Percentiles rank a stretch among this genome's conserved stretches.
These are phyloP conservation scores for Helichrysum umbraculigerum DNA, from an alignment of 129 eudicot genomes.

Conservation along the genomic window DNA sequence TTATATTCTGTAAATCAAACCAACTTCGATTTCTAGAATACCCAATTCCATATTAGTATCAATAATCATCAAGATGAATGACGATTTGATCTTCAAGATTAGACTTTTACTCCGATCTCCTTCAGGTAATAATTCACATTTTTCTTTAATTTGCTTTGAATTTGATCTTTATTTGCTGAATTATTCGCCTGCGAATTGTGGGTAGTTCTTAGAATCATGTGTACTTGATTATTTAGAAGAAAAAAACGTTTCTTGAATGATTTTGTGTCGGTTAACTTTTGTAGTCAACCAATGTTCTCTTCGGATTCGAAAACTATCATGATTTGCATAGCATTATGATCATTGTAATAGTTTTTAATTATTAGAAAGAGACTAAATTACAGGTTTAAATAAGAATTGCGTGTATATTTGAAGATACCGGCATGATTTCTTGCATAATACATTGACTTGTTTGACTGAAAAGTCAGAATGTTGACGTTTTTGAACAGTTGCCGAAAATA, in stretches of 20 bases:
- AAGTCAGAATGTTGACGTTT: slow-evolving; percentile 12
- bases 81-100: slow-evolving; percentile 25
- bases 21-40: slow-evolving; percentile 2
- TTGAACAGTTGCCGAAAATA: background rate
- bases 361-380: background rate
- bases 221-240: background rate
- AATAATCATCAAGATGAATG: slow-evolving; percentile 19
- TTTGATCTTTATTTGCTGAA: slow-evolving; percentile 15
- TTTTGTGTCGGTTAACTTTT: slow-evolving; percentile 9
- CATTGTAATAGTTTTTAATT: background rate
- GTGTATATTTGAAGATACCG: background rate
- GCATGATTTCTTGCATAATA: background rate
- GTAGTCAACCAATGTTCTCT: background rate
- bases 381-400: background rate
- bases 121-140: slow-evolving; percentile 23
- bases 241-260: slow-evolving; percentile 1
- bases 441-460: slow-evolving; percentile 14
- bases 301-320: background rate
- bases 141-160: background rate
- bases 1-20: background rate
- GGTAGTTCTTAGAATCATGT: slow-evolving; percentile 8
- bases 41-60: slow-evolving; percentile 27
- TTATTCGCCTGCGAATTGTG: slow-evolving; percentile 7
- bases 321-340: background rate
- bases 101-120: slow-evolving; percentile 28